Percentiles rank a stretch among this genome's conserved stretches.
Conservation (phyloP, 1,139 yeast genomes). For the Pichia sp. region DNA sequence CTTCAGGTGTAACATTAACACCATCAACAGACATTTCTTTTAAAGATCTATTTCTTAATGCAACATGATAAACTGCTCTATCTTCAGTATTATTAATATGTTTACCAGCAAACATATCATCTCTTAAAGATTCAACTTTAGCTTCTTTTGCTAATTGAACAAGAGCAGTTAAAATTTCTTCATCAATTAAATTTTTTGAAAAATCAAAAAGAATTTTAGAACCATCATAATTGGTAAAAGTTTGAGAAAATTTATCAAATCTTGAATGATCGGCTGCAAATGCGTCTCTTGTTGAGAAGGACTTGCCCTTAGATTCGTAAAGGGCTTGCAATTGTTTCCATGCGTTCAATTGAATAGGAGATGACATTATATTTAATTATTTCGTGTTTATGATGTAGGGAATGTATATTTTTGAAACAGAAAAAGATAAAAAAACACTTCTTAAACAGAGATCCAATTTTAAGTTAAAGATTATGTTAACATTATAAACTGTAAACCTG, state of each 20-base stretch:
- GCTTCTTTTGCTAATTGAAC: slow-evolving; percentile 85
- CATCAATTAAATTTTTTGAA: slow-evolving; percentile 89
- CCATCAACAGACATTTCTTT: slow-evolving; percentile 87
- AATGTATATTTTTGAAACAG: too few relatives aligned
- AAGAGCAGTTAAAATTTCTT: slow-evolving; percentile 64
- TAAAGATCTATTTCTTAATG: slow-evolving; percentile 85
- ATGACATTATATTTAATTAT: too few relatives aligned
- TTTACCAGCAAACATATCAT: slow-evolving; percentile 85
- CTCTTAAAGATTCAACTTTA: slow-evolving; percentile 78
- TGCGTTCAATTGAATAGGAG: slow-evolving; percentile 68
- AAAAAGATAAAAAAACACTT: too few relatives aligned
- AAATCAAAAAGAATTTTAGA: slow-evolving; percentile 88
- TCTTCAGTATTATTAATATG: slow-evolving; percentile 93
- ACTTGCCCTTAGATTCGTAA: slow-evolving; percentile 62
- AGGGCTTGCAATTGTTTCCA: slow-evolving; percentile 74
- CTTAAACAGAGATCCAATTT: too few relatives aligned
- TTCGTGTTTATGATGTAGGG: too few relatives aligned
- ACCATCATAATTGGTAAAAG: slow-evolving; percentile 77
- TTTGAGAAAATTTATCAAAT: slow-evolving; percentile 67
- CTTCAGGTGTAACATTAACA: slow-evolving; percentile 80
- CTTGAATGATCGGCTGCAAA: slow-evolving; percentile 70
- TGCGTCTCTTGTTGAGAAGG: slow-evolving; percentile 68
- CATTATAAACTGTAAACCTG: too few relatives aligned
- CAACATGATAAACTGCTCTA: slow-evolving; percentile 95
- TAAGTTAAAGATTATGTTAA: too few relatives aligned